Percentiles rank a stretch among this genome's conserved stretches.
These are phyloP conservation scores for Cladobotryum mycophilum DNA, from an alignment of 2,329 filamentous ascomycete genomes.

Conservation along the genomic window DNA sequence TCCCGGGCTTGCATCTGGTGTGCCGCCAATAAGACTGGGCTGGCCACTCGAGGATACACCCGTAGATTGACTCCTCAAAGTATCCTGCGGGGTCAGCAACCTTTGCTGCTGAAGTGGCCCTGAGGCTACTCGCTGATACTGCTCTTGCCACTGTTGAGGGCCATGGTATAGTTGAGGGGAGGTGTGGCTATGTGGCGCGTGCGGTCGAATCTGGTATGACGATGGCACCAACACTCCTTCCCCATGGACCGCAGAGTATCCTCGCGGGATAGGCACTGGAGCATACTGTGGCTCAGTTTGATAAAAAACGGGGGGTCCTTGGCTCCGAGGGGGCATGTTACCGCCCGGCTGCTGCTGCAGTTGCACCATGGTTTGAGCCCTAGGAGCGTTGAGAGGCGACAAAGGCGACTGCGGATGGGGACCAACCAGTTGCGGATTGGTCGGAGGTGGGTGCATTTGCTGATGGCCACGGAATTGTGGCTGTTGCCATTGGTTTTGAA, in stretches of 20 bases:
- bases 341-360: too few species aligned
- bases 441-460: not conserved
- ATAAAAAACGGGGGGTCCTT: not conserved
- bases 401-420: not conserved
- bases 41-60: not conserved
- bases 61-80: not conserved
- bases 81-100: not conserved
- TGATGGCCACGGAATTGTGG: too few species aligned
- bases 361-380: not conserved
- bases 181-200: not conserved
- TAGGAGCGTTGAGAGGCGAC: not conserved
- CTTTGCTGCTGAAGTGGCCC: not conserved
- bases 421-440: not conserved
- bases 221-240: conserved; percentile 27
- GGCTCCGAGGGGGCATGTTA: too few species aligned
- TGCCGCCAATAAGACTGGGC: not conserved
- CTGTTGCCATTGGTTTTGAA: not conserved
- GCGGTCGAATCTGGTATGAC: conserved; percentile 20
- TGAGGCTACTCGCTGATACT: not conserved
- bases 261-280: conserved; percentile 31
- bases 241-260: conserved; percentile 31
- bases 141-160: conserved; percentile 5
- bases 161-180: conserved; percentile 9
- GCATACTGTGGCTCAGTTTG: conserved; percentile 29
- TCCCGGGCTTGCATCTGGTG: not conserved